Percentiles rank a stretch among this genome's conserved stretches.
Conservation (phyloP, 164 flowering plant genomes). For the Tetrastigma voinierianum region DNA sequence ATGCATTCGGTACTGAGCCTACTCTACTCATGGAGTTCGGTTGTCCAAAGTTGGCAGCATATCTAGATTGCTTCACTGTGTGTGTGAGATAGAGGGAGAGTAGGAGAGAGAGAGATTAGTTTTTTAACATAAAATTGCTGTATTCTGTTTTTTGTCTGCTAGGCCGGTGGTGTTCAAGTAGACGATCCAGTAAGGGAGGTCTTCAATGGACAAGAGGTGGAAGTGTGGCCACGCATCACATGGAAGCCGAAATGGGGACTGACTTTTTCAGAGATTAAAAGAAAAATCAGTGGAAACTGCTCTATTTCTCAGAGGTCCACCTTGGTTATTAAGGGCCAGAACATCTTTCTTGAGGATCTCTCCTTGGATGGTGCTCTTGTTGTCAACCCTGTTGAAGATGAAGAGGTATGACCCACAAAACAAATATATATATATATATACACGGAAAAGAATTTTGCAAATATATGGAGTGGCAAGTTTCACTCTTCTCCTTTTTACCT, state of each 20-base stretch:
- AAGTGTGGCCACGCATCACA: conserved; percentile 87
- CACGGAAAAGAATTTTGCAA: no score
- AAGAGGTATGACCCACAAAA: conserved; percentile 55
- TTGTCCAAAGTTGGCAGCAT: no score
- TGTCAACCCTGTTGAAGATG: conserved; percentile 55
- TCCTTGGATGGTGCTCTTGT: conserved; percentile 83
- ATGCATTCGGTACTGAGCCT: no score
- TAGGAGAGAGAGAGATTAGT: not conserved
- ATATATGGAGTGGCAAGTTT: no score
- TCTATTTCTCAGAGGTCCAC: conserved; percentile 76
- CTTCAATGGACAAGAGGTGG: conserved; percentile 94
- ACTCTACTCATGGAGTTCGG: no score
- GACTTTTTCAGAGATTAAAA: conserved; percentile 66
- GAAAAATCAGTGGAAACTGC: conserved; percentile 61
- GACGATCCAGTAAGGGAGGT: conserved; percentile 61
- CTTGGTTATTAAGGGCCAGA: conserved; percentile 61
- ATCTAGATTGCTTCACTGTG: not conserved
- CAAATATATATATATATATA: not conserved
- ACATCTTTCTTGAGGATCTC: conserved; percentile 60
- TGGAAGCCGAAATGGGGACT: conserved; percentile 94
- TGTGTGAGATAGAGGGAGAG: no score
- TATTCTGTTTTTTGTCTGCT: conserved; percentile 16
- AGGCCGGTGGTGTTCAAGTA: conserved; percentile 83
- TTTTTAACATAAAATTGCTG: not conserved
- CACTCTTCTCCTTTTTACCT: no score